Conservation (phyloP, 2,329 filamentous ascomycete species). For the Aspergillus sp. region DNA sequence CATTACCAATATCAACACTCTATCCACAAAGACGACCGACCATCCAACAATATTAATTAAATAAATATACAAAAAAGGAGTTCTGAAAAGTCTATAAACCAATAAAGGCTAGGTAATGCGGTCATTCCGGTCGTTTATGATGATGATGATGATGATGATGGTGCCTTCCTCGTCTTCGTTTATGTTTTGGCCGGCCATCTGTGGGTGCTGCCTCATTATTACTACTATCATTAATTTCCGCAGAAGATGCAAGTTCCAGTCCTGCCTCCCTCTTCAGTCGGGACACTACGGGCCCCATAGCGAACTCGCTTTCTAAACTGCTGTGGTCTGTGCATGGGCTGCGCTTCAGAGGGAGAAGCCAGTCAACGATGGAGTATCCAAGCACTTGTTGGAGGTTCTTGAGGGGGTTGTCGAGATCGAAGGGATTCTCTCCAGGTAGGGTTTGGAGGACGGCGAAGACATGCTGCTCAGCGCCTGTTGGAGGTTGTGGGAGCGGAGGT, state of each 20-base stretch:
- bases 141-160: slow-evolving; percentile 9
- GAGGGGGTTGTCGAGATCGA: slow-evolving; percentile 67
- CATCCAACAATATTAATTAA: not conserved
- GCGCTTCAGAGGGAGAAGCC: slow-evolving; percentile 73
- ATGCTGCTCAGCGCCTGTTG: slow-evolving; percentile 49
- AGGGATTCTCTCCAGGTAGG: slow-evolving; percentile 76
- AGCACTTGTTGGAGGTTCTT: slow-evolving; percentile 78
- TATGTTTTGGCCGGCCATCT: slow-evolving; percentile 12
- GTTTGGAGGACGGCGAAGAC: slow-evolving; percentile 80
- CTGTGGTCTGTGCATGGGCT: slow-evolving; percentile 74
- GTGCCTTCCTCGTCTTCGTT: slow-evolving; percentile 16
- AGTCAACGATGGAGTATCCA: slow-evolving; percentile 69
- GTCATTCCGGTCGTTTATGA: not conserved
- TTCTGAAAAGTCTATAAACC: not conserved
- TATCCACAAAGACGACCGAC: not conserved
- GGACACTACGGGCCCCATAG: slow-evolving; percentile 62
- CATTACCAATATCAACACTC: not conserved
- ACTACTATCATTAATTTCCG: not conserved
- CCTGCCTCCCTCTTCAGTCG: slow-evolving; percentile 53
- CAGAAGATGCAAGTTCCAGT: slow-evolving; percentile 21
- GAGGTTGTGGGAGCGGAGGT: not conserved
- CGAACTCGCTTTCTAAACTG: slow-evolving; percentile 65
- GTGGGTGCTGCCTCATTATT: not conserved
- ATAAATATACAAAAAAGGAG: not conserved
- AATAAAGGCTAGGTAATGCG: not conserved